Percentiles rank a stretch among this genome's conserved stretches.
These are phyloP conservation scores for Aspergillus sp. DNA, from an alignment of 2,329 filamentous ascomycete genomes.

Conservation along the genomic window DNA sequence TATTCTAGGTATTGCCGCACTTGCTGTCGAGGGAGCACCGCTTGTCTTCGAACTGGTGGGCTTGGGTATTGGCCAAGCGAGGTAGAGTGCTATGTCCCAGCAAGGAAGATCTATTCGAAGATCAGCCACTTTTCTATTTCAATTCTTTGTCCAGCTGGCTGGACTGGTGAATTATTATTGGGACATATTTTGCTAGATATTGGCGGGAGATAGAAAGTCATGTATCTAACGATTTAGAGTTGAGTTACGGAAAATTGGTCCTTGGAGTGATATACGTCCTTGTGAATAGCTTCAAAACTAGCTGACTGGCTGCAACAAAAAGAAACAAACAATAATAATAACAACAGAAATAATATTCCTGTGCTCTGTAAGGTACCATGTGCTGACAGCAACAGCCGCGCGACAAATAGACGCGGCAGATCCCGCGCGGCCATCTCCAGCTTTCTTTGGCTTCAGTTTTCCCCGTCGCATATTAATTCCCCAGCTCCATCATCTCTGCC, in stretches of 20 bases:
- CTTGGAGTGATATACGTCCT: too few species aligned
- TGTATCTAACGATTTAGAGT: neutral
- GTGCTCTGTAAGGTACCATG: neutral
- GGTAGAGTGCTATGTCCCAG: neutral
- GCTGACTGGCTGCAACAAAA: neutral
- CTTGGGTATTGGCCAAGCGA: conserved; percentile 12
- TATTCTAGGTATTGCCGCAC: conserved; percentile 66
- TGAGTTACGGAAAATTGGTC: too few species aligned
- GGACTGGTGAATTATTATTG: conserved; percentile 2
- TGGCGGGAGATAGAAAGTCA: neutral
- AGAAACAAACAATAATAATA: neutral
- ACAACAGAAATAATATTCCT: neutral
- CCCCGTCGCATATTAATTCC: neutral
- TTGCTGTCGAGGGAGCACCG: conserved; percentile 69
- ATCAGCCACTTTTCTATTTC: neutral
- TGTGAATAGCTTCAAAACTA: too few species aligned
- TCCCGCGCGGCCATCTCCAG: neutral
- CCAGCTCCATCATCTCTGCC: neutral
- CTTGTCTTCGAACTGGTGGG: conserved; percentile 56
- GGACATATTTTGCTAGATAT: neutral
- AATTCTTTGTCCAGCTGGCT: conserved; percentile 6
- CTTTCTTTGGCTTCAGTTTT: neutral
- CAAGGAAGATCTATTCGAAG: neutral
- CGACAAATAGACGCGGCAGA: neutral
- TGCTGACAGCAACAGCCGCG: neutral